phyloP scores from a whole-genome alignment of 192 early-diverging fungal genomes.

The Coemansia sp. region DNA sequence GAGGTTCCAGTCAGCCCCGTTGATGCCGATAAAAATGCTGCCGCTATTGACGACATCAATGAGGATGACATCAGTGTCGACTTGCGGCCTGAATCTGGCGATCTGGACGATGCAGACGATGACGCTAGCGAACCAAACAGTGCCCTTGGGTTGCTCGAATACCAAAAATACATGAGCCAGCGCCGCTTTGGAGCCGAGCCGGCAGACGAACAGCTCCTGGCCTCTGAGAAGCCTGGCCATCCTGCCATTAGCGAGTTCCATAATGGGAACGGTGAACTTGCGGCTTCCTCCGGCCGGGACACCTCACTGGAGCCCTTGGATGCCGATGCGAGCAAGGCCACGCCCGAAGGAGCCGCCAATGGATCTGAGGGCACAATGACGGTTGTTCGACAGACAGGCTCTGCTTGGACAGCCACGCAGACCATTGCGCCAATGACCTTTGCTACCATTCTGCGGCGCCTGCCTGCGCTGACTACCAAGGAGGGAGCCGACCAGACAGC shows the following conservation, averaged over 20 bases:
- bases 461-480: conserved; percentile 76
- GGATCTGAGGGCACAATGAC: conserved; percentile 19
- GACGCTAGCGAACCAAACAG: conserved; percentile 10
- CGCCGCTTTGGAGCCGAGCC: background rate
- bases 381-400: conserved; percentile 23
- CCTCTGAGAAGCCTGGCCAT: conserved; percentile 3
- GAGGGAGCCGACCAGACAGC: conserved; percentile 87
- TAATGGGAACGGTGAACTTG: background rate
- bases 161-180: conserved; percentile 43
- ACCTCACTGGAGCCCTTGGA: background rate
- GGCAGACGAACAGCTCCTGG: conserved; percentile 12
- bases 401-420: conserved; percentile 6
- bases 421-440: conserved; percentile 51
- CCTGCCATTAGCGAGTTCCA: background rate
- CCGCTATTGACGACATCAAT: conserved; percentile 13
- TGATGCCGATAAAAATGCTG: background rate
- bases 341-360: conserved; percentile 1
- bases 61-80: conserved; percentile 22
- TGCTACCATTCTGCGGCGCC: conserved; percentile 66
- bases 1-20: background rate
- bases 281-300: background rate
- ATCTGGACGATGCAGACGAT: conserved; percentile 28
- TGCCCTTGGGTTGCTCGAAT: conserved; percentile 35
- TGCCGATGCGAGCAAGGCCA: conserved; percentile 9
- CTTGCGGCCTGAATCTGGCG: background rate